These are phyloP conservation scores for Aspergillus tanneri DNA, from an alignment of 2,329 filamentous ascomycete genomes.

Conservation along the genomic window DNA sequence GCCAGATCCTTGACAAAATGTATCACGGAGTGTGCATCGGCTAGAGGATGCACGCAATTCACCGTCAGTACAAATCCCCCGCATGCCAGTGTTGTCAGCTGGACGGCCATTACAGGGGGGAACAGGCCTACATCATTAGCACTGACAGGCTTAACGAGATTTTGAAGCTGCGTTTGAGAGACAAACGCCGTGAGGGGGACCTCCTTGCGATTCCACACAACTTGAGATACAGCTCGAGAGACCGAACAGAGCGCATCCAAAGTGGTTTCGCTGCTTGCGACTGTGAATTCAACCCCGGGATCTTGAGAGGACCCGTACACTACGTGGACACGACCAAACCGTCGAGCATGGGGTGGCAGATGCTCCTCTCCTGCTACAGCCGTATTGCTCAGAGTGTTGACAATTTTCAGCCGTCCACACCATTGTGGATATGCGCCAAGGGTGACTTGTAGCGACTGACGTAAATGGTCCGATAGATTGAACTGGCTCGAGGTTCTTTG, in stretches of 20 bases:
- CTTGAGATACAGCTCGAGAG: constrained; percentile 22
- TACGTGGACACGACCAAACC: constrained; percentile 33
- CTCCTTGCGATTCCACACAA: constrained; percentile 14
- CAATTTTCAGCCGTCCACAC: constrained; percentile 40
- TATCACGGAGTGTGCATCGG: constrained; percentile 47
- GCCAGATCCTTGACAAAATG: constrained; percentile 48
- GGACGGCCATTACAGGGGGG: constrained; percentile 38
- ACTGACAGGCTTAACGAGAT: constrained; percentile 28
- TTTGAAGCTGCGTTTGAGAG: constrained; percentile 5
- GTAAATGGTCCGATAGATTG: constrained; percentile 16
- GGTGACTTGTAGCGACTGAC: constrained; percentile 13
- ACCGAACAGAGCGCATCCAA: constrained; percentile 23
- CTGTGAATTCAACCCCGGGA: constrained; percentile 44
- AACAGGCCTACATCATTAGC: constrained; percentile 35
- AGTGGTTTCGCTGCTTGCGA: constrained; percentile 22
- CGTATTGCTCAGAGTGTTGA: background rate
- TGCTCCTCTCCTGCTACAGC: background rate
- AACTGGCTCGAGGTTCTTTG: constrained; percentile 3
- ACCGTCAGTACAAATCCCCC: constrained; percentile 46
- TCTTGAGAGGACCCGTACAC: constrained; percentile 40
- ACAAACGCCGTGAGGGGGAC: background rate
- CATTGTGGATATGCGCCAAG: constrained; percentile 39
- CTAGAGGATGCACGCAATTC: constrained; percentile 47
- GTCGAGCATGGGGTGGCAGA: constrained; percentile 12
- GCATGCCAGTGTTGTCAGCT: constrained; percentile 44